Conservation (phyloP, 1,284 basidiomycete species). For the Bjerkandera adusta region DNA sequence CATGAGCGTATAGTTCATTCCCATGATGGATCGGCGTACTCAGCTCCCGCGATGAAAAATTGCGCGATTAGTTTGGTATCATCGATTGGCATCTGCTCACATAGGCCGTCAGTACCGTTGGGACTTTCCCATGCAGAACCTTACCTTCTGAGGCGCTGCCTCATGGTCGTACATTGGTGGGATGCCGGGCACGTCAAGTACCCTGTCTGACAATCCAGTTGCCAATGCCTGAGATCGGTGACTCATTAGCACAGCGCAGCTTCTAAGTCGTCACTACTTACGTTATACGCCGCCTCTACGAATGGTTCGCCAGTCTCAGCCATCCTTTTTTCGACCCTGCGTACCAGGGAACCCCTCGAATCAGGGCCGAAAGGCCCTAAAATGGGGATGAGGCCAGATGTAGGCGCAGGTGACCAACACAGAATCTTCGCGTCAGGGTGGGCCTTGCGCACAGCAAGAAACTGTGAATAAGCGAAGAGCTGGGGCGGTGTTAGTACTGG, state of each 20-base stretch:
- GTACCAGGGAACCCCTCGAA: neutral
- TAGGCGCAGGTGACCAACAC: too few relatives aligned
- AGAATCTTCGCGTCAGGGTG: too few relatives aligned
- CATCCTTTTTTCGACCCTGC: neutral
- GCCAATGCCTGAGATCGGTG: neutral
- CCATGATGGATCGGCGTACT: neutral
- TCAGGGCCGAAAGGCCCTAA: conserved; percentile 2
- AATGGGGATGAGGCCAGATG: too few relatives aligned
- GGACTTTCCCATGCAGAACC: neutral
- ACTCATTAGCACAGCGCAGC: neutral
- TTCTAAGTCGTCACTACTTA: neutral
- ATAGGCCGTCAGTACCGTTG: neutral
- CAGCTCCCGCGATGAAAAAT: neutral
- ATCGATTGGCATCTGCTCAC: too few relatives aligned
- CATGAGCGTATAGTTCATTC: neutral
- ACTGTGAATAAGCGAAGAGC: too few relatives aligned
- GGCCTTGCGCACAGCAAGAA: too few relatives aligned
- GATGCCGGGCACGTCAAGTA: conserved; percentile 10
- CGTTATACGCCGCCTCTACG: neutral
- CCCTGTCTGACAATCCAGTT: neutral
- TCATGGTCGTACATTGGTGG: conserved; percentile 12
- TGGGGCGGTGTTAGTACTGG: too few relatives aligned
- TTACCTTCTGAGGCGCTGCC: conserved; percentile 6
- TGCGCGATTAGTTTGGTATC: neutral
- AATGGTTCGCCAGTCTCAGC: neutral